These are phyloP conservation scores for Penicillium subrubescens DNA, from an alignment of 495 filamentous ascomycete species.

Conservation along the genomic window DNA sequence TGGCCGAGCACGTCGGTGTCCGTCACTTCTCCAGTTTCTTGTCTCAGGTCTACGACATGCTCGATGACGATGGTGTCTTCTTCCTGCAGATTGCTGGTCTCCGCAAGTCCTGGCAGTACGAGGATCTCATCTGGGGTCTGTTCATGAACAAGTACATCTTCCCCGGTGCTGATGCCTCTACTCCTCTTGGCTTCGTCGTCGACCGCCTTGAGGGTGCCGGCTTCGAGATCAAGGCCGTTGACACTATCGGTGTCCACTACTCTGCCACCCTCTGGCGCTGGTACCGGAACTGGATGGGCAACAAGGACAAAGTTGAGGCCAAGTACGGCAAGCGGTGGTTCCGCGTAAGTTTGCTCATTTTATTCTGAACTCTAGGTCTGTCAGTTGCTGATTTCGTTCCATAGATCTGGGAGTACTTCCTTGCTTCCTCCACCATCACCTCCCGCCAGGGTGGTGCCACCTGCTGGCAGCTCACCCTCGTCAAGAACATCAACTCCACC, in stretches of 20 bases:
- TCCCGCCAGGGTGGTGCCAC: constrained; percentile 91
- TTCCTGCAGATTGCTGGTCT: constrained; percentile 73
- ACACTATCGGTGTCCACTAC: constrained; percentile 96
- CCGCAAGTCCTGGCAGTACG: constrained; percentile 71
- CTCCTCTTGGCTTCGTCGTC: constrained; percentile 65
- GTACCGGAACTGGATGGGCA: constrained; percentile 99
- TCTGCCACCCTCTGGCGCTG: constrained; percentile 96
- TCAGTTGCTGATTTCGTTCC: neutral
- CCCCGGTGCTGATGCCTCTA: constrained; percentile 69
- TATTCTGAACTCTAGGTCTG: neutral
- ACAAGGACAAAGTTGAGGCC: constrained; percentile 88
- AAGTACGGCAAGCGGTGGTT: constrained; percentile 98
- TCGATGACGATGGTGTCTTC: constrained; percentile 71
- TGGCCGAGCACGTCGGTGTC: constrained; percentile 76
- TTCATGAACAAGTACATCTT: constrained; percentile 83
- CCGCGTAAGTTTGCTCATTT: constrained; percentile 65
- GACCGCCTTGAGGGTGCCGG: constrained; percentile 67
- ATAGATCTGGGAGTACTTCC: constrained; percentile 99
- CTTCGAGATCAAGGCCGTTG: constrained; percentile 63
- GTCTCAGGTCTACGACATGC: constrained; percentile 67
- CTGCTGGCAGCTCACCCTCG: constrained; percentile 92
- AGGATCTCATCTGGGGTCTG: constrained; percentile 73
- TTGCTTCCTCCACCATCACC: constrained; percentile 89
- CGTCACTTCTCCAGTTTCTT: constrained; percentile 63
- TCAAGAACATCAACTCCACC: constrained; percentile 98